phyloP scores from a whole-genome alignment of 73 alveolate species.

The Paramecium sexaurelia region DNA sequence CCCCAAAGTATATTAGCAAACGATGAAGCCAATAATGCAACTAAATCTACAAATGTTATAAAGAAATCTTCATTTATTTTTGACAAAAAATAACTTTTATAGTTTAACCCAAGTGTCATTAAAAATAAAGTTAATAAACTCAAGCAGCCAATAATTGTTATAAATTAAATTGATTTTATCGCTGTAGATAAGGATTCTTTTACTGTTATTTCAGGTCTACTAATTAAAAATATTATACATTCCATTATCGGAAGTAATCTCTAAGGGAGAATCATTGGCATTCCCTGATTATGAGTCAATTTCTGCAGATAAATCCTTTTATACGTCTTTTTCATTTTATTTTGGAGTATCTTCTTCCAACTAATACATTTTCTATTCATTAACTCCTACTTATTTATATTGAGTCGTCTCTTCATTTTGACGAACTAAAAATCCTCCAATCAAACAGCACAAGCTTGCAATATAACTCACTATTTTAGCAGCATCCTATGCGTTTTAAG shows the following conservation, averaged over 20 bases:
- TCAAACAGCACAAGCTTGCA: neutral
- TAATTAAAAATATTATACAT: neutral
- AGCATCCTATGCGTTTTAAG: neutral
- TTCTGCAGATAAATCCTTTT: neutral
- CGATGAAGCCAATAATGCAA: neutral
- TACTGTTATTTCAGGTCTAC: neutral
- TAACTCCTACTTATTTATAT: too few relatives aligned
- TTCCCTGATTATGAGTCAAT: neutral
- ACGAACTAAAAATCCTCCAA: neutral
- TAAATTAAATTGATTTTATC: neutral
- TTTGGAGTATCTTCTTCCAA: too few relatives aligned
- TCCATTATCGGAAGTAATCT: neutral
- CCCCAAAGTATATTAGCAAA: neutral
- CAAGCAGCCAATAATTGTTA: neutral
- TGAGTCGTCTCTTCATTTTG: neutral
- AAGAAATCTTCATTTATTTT: neutral
- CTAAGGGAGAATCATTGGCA: neutral
- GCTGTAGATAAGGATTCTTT: neutral
- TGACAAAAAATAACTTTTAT: neutral
- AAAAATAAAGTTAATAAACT: neutral
- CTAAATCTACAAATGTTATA: neutral
- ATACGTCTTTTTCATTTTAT: neutral
- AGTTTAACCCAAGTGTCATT: slow-evolving; percentile 4
- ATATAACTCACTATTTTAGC: neutral
- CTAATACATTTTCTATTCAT: too few relatives aligned